Evolutionary conservation across 2,329 filamentous ascomycete species (phyloP).

Genomic region (Penicillium digitatum): DNA sequence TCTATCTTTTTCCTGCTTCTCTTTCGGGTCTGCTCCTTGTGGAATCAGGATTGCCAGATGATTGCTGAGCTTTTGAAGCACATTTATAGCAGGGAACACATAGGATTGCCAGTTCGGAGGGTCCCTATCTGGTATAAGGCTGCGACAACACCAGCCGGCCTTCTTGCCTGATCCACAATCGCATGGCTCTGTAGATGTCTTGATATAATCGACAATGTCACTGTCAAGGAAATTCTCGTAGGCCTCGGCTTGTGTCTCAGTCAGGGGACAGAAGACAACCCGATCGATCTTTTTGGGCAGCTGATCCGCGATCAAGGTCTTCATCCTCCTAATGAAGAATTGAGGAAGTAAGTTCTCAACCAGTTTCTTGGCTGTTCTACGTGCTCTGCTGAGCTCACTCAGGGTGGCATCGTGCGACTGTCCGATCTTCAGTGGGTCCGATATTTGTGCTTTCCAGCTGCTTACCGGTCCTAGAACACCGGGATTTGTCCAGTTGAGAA

Average conservation of each 20-base stretch:
- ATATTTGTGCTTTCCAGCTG: slow-evolving; percentile 76
- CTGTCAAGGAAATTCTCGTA: slow-evolving; percentile 80
- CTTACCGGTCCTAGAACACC: slow-evolving; percentile 63
- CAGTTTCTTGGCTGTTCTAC: slow-evolving; percentile 77
- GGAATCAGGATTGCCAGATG: slow-evolving; percentile 89
- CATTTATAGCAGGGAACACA: slow-evolving; percentile 80
- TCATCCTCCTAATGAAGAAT: slow-evolving; percentile 90
- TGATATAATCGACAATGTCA: slow-evolving; percentile 65
- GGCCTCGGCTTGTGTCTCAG: slow-evolving; percentile 71
- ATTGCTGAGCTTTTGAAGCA: slow-evolving; percentile 82
- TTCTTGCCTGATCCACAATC: slow-evolving; percentile 65
- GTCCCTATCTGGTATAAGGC: slow-evolving; percentile 56
- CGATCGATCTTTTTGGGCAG: slow-evolving; percentile 91
- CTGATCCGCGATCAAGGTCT: slow-evolving; percentile 85
- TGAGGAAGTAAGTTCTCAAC: slow-evolving; percentile 81
- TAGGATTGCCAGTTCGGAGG: slow-evolving; percentile 62
- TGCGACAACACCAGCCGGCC: slow-evolving; percentile 76
- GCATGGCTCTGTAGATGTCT: slow-evolving; percentile 64
- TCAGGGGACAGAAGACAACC: slow-evolving; percentile 92
- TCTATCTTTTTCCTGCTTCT: slow-evolving; percentile 75
- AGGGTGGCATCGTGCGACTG: slow-evolving; percentile 90
- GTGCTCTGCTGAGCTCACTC: slow-evolving; percentile 72
- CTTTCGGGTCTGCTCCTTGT: slow-evolving; percentile 56
- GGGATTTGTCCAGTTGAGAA: slow-evolving; percentile 94
- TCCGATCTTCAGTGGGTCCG: slow-evolving; percentile 74